Evolutionary conservation across 1,139 yeast genomes (phyloP), one percentile per base, ranked within the genome.

Genomic region (Taphrina confusa): DNA sequence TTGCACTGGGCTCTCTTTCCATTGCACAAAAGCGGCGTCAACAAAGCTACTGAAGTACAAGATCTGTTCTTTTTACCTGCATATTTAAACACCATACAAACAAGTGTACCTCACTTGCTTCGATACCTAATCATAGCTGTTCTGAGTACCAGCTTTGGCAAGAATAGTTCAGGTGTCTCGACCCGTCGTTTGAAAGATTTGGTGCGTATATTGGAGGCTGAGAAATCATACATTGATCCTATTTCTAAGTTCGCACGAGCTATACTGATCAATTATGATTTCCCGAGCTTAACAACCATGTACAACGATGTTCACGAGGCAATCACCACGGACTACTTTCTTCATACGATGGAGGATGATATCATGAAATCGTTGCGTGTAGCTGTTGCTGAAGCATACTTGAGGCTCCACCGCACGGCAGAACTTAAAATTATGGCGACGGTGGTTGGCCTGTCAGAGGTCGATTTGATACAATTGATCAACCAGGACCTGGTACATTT

Each of bases 1-100:
- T 78, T 82, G 68, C 87, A 83, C 72, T 82, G 85, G 82, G 75
- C 84, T 1, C 74, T 83, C 60, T 83, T 82, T 74, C 82, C 83
- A 62, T 80, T 80, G 68, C 70, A 71, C 57, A 76, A 75, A 58
- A 70, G 73, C 62, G 82, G 82, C 23, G 68, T 76, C 52, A 84
- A 80, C 61, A 74, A 76, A 46, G 71, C 82, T 62, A 74, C 78
- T 62, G 64, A 66, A 5, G 8, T 54, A 12, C 58, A 54, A 20
- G 86, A 82, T 64, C 69, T 81, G 52, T 81, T 81, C 70, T 78
- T 82, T 69, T 75, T 80, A 28, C 77, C 84, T 2, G 79, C 83
- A 11, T 82, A 82, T 69, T 72, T 83, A 63, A 80, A 83, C 63
- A 79, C 85, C 4, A 81, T 83, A 68, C 86, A 83, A 72, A 84